Base-by-base conservation (phyloP, 2,329 filamentous ascomycete genomes). In the Biscogniauxia marginata region DNA sequence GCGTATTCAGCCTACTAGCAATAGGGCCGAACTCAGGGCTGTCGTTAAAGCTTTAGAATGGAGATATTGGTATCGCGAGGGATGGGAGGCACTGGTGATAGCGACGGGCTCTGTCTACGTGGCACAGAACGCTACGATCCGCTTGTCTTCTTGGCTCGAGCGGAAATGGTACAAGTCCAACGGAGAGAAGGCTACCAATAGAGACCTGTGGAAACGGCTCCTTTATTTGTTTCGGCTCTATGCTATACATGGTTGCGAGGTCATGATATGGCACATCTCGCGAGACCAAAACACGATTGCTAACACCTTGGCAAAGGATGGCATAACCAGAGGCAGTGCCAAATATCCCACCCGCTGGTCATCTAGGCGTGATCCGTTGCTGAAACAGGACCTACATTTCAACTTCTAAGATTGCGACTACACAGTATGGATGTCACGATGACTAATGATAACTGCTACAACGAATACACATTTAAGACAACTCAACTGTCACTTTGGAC, bases 41-140 rank as follows among this genome's bases (percentile, higher is more conserved):
- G 46, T 57, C 18, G 39, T 57, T 20, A 20, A 45, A 2, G 54
- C 50, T 9, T 47, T 57, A 6, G 13, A 45, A 3, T 53, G n/a
- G 13, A 43, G 43, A 2, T 5, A 7, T n/a, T 56, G 50, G 53
- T 59, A 49, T 22, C 24, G 18, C 7, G 56, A 58, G 45, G 56
- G 56, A n/a, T 55, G 50, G 49, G 49, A 55, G 25, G 49, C 46
- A n/a, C 30, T 58, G 8, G 50, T 55, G 4, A 53, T 58, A 6
- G 53, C 34, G 3, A 55, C 53, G 11, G 52, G 53, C 25, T 58
- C 56, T 4, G 25, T 48, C n/a, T 58, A 58, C 24, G 53, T 58
- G 18, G 46, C 30, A 7, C 45, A 56, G 22, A 50, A 50, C 4
- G 43, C 53, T 4, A 51, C 50, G 7, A 45, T 45, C 21, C 46